A percentile compares a stretch with the other conserved stretches of the same genome.
Conservation (phyloP, 2,329 filamentous ascomycete genomes). For the Xylaria sp. region DNA sequence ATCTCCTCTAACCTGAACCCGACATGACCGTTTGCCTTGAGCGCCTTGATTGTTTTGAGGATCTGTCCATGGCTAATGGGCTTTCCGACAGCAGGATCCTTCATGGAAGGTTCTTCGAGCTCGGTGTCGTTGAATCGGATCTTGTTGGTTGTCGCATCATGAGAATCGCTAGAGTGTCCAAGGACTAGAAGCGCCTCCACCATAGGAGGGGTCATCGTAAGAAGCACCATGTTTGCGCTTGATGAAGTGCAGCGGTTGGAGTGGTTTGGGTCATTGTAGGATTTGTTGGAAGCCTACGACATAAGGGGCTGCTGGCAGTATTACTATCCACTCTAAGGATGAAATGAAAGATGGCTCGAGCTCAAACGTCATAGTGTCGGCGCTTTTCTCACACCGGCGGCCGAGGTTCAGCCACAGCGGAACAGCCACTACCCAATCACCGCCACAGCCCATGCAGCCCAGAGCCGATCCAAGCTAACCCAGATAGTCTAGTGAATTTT, state of each 20-base stretch:
- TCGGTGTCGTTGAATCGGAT: conserved; percentile 32
- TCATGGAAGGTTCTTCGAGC: conserved; percentile 60
- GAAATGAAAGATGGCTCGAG: conserved; percentile 26
- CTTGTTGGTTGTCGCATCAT: conserved; percentile 19
- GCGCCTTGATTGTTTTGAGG: conserved; percentile 66
- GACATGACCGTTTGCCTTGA: conserved; percentile 53
- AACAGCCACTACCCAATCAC: conserved; percentile 10
- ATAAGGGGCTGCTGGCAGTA: conserved; percentile 2
- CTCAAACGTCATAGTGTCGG: conserved; percentile 22
- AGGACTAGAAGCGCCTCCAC: conserved; percentile 66
- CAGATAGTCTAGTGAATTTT: conserved; percentile 26
- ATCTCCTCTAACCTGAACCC: conserved; percentile 72
- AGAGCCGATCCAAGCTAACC: neutral
- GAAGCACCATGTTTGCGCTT: conserved; percentile 70
- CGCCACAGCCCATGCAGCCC: neutral
- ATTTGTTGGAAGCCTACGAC: conserved; percentile 1
- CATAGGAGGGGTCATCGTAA: conserved; percentile 78
- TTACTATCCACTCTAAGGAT: neutral
- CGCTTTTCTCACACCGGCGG: conserved; percentile 2
- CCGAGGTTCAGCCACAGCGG: conserved; percentile 33
- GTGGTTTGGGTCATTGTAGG: conserved; percentile 11
- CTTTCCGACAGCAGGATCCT: conserved; percentile 64
- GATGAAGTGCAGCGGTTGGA: conserved; percentile 22
- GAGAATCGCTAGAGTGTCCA: conserved; percentile 36
- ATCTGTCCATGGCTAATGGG: conserved; percentile 79